Evolutionary conservation across 768 basidiomycete species (phyloP).

Genomic region (Mycena albidolilacea): DNA sequence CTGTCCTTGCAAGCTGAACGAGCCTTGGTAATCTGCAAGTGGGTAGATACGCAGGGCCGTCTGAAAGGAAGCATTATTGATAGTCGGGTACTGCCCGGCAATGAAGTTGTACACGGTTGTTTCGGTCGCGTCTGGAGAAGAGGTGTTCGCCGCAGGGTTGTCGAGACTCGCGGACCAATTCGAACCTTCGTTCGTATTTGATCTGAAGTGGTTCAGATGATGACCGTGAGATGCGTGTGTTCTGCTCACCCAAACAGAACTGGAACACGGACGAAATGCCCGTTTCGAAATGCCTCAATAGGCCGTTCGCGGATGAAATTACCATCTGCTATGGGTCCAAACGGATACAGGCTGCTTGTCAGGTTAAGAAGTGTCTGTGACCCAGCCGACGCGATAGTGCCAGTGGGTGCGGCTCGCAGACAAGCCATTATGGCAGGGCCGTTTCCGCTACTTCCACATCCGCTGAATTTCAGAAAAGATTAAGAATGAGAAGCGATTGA

Average conservation of each 20-base stretch:
- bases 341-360: conserved; percentile 53
- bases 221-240: not conserved
- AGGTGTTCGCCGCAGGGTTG: conserved; percentile 57
- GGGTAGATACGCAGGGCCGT: conserved; percentile 54
- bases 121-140: conserved; percentile 54
- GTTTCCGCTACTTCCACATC: conserved; percentile 41
- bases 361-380: conserved; percentile 48
- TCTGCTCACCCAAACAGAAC: conserved; percentile 55
- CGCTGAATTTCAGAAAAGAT: conserved; percentile 36
- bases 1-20: conserved; percentile 57
- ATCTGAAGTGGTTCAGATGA: conserved; percentile 39
- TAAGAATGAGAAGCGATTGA: not conserved
- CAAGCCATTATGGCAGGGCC: conserved; percentile 48
- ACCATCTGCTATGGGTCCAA: conserved; percentile 56
- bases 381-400: conserved; percentile 51
- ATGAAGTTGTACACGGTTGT: conserved; percentile 59
- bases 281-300: conserved; percentile 56
- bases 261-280: conserved; percentile 55
- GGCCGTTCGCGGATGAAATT: conserved; percentile 52
- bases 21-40: conserved; percentile 48
- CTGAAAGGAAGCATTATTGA: conserved; percentile 49
- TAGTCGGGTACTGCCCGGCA: conserved; percentile 54
- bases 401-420: conserved; percentile 48
- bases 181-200: conserved; percentile 61
- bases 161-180: conserved; percentile 54